Evolutionary conservation across 2,329 filamentous ascomycete genomes (phyloP).

Genomic region (Chaetomium strumarium): DNA sequence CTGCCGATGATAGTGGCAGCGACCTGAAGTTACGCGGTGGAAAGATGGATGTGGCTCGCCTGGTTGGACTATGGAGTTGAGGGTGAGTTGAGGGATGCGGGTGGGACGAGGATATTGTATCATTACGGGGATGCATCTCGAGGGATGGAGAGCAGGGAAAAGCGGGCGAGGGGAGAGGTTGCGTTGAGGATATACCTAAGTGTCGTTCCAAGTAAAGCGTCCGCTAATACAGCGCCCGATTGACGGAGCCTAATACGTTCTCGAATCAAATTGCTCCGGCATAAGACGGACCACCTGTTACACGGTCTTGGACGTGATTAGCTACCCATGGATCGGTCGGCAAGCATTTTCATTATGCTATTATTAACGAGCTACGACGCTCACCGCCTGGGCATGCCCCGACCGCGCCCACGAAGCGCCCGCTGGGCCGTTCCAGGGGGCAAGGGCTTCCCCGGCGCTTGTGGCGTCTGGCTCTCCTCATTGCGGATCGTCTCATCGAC

Average conservation of each 20-base stretch:
- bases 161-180: no score
- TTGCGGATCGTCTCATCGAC: constrained; percentile 99
- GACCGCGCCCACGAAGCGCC: constrained; percentile 74
- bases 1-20: neutral
- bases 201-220: no score
- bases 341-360: constrained; percentile 4
- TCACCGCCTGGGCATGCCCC: constrained; percentile 83
- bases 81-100: neutral
- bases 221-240: no score
- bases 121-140: neutral
- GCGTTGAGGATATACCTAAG: no score
- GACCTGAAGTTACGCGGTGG: neutral
- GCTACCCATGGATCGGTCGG: neutral
- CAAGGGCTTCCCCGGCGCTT: constrained; percentile 69
- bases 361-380: neutral
- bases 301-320: neutral
- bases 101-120: neutral
- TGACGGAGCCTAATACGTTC: no score
- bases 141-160: neutral
- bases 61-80: neutral
- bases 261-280: no score
- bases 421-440: constrained; percentile 82
- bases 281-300: no score
- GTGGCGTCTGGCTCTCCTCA: constrained; percentile 81
- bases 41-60: neutral